Percentiles rank a stretch among this genome's conserved stretches.
Conservation (phyloP, 352 stramenopile species). For the Peronospora destructor region DNA sequence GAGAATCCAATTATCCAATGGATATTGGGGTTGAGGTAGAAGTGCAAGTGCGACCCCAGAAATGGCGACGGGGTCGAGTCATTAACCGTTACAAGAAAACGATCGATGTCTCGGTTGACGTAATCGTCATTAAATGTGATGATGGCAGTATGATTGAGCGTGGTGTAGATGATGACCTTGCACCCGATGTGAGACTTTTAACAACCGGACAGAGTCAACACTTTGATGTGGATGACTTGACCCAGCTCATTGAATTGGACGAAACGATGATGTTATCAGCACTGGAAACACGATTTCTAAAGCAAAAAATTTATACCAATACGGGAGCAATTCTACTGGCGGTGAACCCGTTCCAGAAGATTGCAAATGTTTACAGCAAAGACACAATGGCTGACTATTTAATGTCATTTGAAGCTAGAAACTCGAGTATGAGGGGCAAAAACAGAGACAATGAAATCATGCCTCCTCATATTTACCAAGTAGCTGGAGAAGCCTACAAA, state of each 20-base stretch:
- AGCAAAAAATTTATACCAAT: constrained; percentile 83
- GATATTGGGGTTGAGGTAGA: constrained; percentile 62
- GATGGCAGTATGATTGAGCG: constrained; percentile 47
- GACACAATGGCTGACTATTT: constrained; percentile 54
- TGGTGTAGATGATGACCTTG: constrained; percentile 37
- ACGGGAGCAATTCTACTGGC: constrained; percentile 74
- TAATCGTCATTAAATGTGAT: constrained; percentile 61
- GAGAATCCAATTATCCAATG: constrained; percentile 16
- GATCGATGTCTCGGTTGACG: constrained; percentile 41
- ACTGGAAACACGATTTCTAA: constrained; percentile 60
- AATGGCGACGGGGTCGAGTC: constrained; percentile 46
- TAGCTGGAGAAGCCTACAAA: constrained; percentile 74
- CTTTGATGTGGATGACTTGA: constrained; percentile 78
- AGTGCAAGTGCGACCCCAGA: constrained; percentile 36
- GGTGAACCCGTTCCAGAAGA: constrained; percentile 80
- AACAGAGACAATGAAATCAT: constrained; percentile 28
- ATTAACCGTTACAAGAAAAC: constrained; percentile 60
- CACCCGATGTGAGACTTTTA: constrained; percentile 30
- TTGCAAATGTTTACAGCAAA: constrained; percentile 54
- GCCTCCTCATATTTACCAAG: constrained; percentile 79
- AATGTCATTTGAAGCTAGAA: constrained; percentile 46
- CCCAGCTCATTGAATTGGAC: constrained; percentile 69
- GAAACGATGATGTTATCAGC: constrained; percentile 59
- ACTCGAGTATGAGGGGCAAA: constrained; percentile 25
- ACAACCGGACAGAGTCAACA: constrained; percentile 5